Percentiles rank a stretch among this genome's conserved stretches.
Evolutionary conservation across 2,329 filamentous ascomycete species (phyloP).

Genomic region (Seiridium unicorne): DNA sequence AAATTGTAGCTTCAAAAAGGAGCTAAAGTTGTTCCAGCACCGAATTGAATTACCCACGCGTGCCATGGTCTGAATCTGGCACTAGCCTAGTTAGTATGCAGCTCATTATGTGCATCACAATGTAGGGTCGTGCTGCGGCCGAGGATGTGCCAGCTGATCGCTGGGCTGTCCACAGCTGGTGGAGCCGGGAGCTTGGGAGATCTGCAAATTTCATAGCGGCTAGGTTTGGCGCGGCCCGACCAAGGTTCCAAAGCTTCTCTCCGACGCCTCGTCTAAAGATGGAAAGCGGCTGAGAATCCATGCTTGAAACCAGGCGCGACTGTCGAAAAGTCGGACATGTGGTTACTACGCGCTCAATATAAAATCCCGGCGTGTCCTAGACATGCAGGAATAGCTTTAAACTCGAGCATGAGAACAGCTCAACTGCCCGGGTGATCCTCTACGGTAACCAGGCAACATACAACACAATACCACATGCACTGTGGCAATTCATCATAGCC

Average conservation of each 20-base stretch:
- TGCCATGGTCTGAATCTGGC: background rate
- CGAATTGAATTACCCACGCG: background rate
- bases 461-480: background rate
- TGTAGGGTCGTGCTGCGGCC: too few species aligned
- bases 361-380: background rate
- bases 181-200: too few species aligned
- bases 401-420: too few species aligned
- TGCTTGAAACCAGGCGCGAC: background rate
- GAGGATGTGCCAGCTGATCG: too few species aligned
- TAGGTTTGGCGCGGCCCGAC: too few species aligned
- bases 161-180: too few species aligned
- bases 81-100: background rate
- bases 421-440: too few species aligned
- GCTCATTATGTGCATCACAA: too few species aligned
- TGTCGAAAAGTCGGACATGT: background rate
- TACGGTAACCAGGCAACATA: too few species aligned
- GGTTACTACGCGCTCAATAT: background rate
- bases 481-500: background rate
- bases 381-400: background rate
- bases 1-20: constrained; percentile 8
- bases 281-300: background rate
- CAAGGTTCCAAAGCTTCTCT: too few species aligned
- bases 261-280: too few species aligned
- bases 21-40: constrained; percentile 10
- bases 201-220: too few species aligned